Conservation (phyloP, 768 basidiomycete genomes). For the Saitozyma sp. region DNA sequence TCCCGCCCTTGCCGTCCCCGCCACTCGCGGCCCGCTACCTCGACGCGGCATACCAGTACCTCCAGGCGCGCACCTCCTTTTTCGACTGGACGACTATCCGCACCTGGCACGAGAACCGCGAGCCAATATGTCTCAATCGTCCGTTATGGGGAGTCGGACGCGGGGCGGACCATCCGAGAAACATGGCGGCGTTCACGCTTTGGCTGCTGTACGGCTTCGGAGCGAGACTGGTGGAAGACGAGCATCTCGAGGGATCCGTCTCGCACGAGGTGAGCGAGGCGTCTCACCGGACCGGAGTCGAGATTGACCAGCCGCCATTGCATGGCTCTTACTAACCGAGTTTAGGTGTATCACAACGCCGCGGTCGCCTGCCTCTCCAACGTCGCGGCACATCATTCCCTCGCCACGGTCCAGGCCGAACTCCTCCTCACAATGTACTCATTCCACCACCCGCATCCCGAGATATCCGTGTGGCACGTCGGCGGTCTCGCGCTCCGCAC, state of each 20-base stretch:
- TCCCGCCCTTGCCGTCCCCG: constrained; percentile 29
- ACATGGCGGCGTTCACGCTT: constrained; percentile 29
- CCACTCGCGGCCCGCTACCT: constrained; percentile 26
- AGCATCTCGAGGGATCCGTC: constrained; percentile 29
- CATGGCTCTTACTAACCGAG: neutral
- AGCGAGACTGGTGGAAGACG: constrained; percentile 30
- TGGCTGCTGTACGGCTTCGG: constrained; percentile 38
- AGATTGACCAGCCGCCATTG: neutral
- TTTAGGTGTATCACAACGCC: constrained; percentile 41
- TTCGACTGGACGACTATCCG: constrained; percentile 18
- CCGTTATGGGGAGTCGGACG: constrained; percentile 32
- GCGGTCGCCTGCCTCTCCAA: constrained; percentile 44
- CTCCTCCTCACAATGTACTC: constrained; percentile 19
- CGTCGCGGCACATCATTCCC: constrained; percentile 32
- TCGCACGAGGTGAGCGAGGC: constrained; percentile 26
- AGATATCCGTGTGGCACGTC: constrained; percentile 21
- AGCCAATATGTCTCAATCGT: constrained; percentile 28
- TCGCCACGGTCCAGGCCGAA: constrained; percentile 18
- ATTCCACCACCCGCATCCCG: constrained; percentile 15
- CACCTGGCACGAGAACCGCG: constrained; percentile 29
- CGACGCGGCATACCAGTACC: constrained; percentile 19
- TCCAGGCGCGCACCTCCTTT: constrained; percentile 20
- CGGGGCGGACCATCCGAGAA: constrained; percentile 25
- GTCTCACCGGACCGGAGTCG: neutral
- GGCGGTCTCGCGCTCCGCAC: constrained; percentile 16